Evolutionary conservation across 768 basidiomycete genomes (phyloP), one percentile per base, ranked within the genome.

Genomic region (Panaeolus cyanescens): DNA sequence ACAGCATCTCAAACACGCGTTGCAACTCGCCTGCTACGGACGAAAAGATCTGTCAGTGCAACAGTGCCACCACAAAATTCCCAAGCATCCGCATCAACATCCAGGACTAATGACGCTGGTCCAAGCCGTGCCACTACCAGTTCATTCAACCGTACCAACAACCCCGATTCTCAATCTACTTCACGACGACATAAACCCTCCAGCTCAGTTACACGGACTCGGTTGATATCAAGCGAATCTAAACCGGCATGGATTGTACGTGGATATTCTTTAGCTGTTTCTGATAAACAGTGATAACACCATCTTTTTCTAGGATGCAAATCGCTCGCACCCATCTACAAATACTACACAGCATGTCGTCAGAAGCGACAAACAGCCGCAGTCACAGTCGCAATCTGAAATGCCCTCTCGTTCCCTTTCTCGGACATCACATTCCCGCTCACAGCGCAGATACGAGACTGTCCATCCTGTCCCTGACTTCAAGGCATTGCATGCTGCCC

Each of bases 401-500:
- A 30, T 53, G 25, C 56, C 57, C 50, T 59, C 63, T 37, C 45
- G 59, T 22, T 62, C 63, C n/a, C 61, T 45, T 33, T 54, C 63
- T 13, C 40, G 56, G 9, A 58, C 63, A 39, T 50, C 60, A 10
- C 55, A 58, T 20, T 61, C 63, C 32, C 55, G 33, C 42, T 60
- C 63, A 9, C 59, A 57, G 45, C 57, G 55, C 19, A 50, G 56
- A 53, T 58, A 56, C 40, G 50, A 34, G 20, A 56, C 53, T 17
- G 58, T 64, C 54, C 65, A 67, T 25, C 68, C 67, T 31, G 77
- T 85, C 54, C 85, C 87, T 60, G 83, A 87, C 65, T 85, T 82
- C 74, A 83, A 80, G 71, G 71, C 77, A 13, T 66, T 85, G 15
- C 87, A 88, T 64, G 81, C 84, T 32, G 76, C 81, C 34, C 79